Percentiles rank a stretch among this genome's conserved stretches.
phyloP scores from a whole-genome alignment of 495 filamentous ascomycete genomes.

The Achaetomiella virescens region DNA sequence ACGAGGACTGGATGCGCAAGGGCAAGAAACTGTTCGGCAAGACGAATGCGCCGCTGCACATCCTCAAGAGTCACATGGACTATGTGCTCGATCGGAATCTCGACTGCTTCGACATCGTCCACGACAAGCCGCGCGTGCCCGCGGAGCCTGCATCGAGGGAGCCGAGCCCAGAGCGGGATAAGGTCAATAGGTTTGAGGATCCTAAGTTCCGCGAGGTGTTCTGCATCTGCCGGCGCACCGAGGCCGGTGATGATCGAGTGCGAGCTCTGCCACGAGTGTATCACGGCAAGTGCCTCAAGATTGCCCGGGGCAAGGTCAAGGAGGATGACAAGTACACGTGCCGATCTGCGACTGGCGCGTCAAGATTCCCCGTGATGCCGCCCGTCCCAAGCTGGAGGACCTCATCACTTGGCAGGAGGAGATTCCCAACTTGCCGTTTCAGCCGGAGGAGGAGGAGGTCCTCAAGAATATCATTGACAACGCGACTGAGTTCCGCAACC shows the following conservation, averaged over 20 bases:
- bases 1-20: conserved; percentile 98
- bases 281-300: conserved; percentile 97
- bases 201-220: conserved; percentile 71
- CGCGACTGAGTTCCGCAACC: conserved; percentile 76
- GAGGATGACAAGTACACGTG: conserved; percentile 98
- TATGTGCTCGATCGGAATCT: conserved; percentile 82
- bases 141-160: conserved; percentile 89
- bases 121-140: conserved; percentile 78
- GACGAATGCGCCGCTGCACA: conserved; percentile 93
- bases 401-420: conserved; percentile 83
- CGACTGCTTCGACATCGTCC: conserved; percentile 83
- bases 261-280: conserved; percentile 98
- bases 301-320: conserved; percentile 93
- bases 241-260: conserved; percentile 99
- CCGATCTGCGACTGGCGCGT: conserved; percentile 94
- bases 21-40: conserved; percentile 99
- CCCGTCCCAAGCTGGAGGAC: conserved; percentile 92
- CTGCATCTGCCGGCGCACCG: conserved; percentile 88
- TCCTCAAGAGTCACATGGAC: conserved; percentile 88
- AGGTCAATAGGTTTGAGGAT: conserved; percentile 42
- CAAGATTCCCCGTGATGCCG: conserved; percentile 97
- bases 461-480: conserved; percentile 78
- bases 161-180: conserved; percentile 64
- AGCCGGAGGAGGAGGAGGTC: conserved; percentile 87
- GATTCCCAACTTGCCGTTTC: conserved; percentile 78